Evolutionary conservation across 495 filamentous ascomycete species (phyloP).

Genomic region (Pyronema domesticum): DNA sequence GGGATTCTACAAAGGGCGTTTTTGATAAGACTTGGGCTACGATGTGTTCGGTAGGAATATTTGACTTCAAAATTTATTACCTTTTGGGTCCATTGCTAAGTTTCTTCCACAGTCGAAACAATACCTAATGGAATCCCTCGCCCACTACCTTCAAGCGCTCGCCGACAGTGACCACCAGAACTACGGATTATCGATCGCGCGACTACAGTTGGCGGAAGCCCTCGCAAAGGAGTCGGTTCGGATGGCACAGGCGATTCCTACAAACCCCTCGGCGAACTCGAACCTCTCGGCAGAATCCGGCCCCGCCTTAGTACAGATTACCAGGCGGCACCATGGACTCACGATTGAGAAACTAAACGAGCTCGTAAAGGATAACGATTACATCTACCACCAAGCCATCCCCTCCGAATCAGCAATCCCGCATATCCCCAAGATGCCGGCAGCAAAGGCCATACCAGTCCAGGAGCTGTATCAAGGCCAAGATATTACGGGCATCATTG

Average conservation of each 20-base stretch:
- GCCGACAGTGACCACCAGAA: conserved; percentile 77
- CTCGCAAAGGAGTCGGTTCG: conserved; percentile 56
- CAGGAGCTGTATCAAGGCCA: conserved; percentile 92
- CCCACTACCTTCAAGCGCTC: conserved; percentile 86
- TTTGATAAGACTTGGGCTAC: conserved; percentile 82
- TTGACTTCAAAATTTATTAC: neutral
- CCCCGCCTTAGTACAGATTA: conserved; percentile 50
- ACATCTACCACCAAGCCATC: conserved; percentile 88
- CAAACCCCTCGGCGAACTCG: conserved; percentile 56
- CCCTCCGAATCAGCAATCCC: conserved; percentile 66
- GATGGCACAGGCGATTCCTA: conserved; percentile 64
- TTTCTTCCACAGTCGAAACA: conserved; percentile 46
- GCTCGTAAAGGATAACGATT: conserved; percentile 85
- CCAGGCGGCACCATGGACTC: conserved; percentile 60
- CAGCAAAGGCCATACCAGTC: conserved; percentile 95
- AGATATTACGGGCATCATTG: conserved; percentile 91
- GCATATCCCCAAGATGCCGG: conserved; percentile 74
- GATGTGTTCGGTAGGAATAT: conserved; percentile 1
- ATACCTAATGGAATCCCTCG: conserved; percentile 64
- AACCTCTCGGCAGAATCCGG: conserved; percentile 73
- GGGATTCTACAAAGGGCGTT: conserved; percentile 75
- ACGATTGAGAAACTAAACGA: conserved; percentile 64
- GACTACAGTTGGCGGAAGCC: conserved; percentile 63
- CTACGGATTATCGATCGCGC: conserved; percentile 70
- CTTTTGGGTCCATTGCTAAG: neutral